Base-by-base conservation (phyloP, 371 early-diverging fungal genomes). In the Phascolomyces articulosus region DNA sequence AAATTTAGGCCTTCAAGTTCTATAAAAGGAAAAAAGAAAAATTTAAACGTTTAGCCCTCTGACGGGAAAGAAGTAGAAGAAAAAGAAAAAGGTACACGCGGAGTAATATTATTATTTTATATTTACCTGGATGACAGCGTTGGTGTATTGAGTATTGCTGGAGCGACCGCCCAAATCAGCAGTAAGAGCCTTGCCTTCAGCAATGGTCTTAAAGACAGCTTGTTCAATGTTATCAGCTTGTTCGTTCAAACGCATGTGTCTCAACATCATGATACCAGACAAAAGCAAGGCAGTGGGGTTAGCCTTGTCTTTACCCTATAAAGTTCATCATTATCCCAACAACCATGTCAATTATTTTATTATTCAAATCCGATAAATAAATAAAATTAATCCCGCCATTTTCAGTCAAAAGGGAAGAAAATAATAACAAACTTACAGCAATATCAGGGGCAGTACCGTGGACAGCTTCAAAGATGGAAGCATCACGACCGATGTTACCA, bases 401-500 rank as follows among this genome's bases (percentile, higher is more conserved):
- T n/a, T n/a, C 44, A 44, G 16, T 44, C 4, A 6, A n/a, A 44
- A 44, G 4, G 16, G 34, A 34, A 44, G 44, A 8, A n/a, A 44
- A n/a, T n/a, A 44, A n/a, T 8, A n/a, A 51, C 7, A 34, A 51
- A 70, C 72, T 68, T 72, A 72, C 97, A 64, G 97, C 98, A 79
- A 98, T 98, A 84, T 97, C 98, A 58, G 98, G 98, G 51, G 98
- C 98, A 59, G 98, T 98, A 64, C 98, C 98, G 85, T 98, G 98
- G 53, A 98, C 98, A 48, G 91, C 87, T 82, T 98, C 98, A 67
- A 98, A 98, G 90, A 98, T 96, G 72, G 93, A 91, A 61, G 96
- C 98, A 73, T 96, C 93, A 60, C 88, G 90, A 67, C 98, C 98
- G 87, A 98, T 97, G 91, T 98, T 98, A 62, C 98, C 98, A 54